phyloP scores from a whole-genome alignment of 495 filamentous ascomycete genomes.

The Penicillium canescens region DNA sequence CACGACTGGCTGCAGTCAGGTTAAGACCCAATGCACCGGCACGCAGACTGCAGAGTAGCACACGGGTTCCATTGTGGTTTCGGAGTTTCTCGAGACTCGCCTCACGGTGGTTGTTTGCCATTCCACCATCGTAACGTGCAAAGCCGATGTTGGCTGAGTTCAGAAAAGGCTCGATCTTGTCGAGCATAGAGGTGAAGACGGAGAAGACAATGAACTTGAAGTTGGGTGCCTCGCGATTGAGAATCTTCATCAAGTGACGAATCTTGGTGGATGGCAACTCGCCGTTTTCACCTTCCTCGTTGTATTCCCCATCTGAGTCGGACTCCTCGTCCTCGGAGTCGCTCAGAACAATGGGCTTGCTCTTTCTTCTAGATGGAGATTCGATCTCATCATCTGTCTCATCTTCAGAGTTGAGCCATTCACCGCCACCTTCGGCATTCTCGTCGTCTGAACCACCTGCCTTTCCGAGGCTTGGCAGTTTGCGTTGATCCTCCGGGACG shows the following conservation, averaged over 20 bases:
- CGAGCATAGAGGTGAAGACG: constrained; percentile 96
- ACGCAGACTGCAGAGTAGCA: constrained; percentile 88
- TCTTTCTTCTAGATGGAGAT: constrained; percentile 32
- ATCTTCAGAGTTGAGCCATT: constrained; percentile 70
- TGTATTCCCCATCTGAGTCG: constrained; percentile 36
- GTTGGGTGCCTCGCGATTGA: constrained; percentile 69
- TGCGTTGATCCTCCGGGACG: constrained; percentile 62
- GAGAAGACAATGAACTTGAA: constrained; percentile 99
- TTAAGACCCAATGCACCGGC: constrained; percentile 93
- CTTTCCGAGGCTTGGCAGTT: constrained; percentile 61
- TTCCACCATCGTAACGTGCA: constrained; percentile 91
- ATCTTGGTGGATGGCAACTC: constrained; percentile 85
- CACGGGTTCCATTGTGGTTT: constrained; percentile 67
- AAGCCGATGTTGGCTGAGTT: constrained; percentile 67
- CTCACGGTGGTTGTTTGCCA: constrained; percentile 92
- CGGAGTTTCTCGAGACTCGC: constrained; percentile 75
- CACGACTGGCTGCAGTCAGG: constrained; percentile 87
- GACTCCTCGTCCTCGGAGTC: constrained; percentile 25
- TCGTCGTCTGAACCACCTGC: constrained; percentile 84
- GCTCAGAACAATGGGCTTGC: constrained; percentile 11
- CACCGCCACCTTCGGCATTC: constrained; percentile 79
- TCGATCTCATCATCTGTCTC: constrained; percentile 51
- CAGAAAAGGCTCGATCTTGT: constrained; percentile 93
- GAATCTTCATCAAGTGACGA: constrained; percentile 74
- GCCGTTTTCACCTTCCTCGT: constrained; percentile 48